Percentiles rank a stretch among this genome's conserved stretches.
phyloP scores from a whole-genome alignment of 2,329 filamentous ascomycete genomes.

The Aspergillus clavatus region DNA sequence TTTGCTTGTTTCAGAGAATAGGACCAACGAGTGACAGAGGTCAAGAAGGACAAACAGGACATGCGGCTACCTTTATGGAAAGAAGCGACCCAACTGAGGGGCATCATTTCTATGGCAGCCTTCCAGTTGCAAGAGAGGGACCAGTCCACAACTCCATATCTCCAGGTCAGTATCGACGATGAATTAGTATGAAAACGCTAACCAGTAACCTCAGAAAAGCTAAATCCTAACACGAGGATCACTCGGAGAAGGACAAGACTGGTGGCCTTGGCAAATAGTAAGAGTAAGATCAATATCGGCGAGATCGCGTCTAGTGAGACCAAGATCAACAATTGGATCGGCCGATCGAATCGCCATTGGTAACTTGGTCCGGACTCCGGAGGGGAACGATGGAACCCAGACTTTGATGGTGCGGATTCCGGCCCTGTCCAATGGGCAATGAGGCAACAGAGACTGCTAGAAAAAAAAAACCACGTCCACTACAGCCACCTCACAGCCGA shows the following conservation, averaged over 20 bases:
- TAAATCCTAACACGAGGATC: not conserved
- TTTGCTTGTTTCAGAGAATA: not conserved
- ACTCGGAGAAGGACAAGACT: not conserved
- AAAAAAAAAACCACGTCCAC: not conserved
- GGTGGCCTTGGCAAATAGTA: not conserved
- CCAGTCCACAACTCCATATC: not conserved
- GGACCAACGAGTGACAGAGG: not conserved
- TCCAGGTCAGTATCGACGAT: not conserved
- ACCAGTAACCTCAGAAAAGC: no score
- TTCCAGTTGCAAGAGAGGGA: not conserved
- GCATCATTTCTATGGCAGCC: slow-evolving; percentile 1
- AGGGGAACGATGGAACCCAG: slow-evolving; percentile 7
- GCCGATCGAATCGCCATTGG: slow-evolving; percentile 10
- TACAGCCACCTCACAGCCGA: no score
- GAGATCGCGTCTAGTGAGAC: not conserved
- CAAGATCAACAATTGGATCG: slow-evolving; percentile 1
- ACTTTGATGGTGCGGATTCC: slow-evolving; percentile 1
- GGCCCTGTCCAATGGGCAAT: not conserved
- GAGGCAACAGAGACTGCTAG: not conserved
- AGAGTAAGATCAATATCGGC: not conserved
- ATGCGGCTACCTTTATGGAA: not conserved
- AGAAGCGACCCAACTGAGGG: not conserved
- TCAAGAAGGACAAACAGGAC: not conserved
- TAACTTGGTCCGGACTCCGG: no score
- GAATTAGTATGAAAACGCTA: no score